A percentile compares a stretch with the other conserved stretches of the same genome.
These are phyloP conservation scores for Capsicum chinense DNA, from an alignment of 257 asterid genomes.

Conservation along the genomic window DNA sequence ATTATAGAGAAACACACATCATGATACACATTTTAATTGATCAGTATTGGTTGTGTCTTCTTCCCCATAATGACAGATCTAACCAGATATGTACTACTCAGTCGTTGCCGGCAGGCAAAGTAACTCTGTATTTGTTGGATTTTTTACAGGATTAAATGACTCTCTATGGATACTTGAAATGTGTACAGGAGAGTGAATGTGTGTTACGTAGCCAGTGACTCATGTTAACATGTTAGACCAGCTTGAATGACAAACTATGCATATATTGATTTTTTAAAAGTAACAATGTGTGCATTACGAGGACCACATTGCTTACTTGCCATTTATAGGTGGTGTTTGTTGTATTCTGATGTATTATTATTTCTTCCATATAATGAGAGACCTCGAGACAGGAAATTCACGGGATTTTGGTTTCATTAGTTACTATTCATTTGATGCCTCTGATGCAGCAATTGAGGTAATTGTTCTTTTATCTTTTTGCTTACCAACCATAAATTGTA, in stretches of 20 bases:
- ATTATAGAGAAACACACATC: no score
- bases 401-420: constrained; percentile 97
- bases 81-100: no score
- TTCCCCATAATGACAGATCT: no score
- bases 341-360: neutral
- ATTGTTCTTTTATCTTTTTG: neutral
- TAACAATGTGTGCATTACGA: neutral
- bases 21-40: no score
- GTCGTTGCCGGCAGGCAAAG: no score
- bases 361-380: constrained; percentile 86
- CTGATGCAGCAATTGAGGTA: constrained; percentile 97
- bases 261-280: neutral
- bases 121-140: no score
- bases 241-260: constrained; percentile 7
- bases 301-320: constrained; percentile 6
- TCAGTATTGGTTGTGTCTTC: no score
- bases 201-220: neutral
- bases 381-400: constrained; percentile 94
- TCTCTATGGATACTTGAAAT: constrained; percentile 2
- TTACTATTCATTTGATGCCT: constrained; percentile 95
- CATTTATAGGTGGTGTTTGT: neutral
- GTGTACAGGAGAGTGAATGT: neutral
- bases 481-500: neutral
- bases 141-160: neutral
- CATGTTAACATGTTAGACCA: neutral